phyloP scores from a whole-genome alignment of 805 yeast genomes.

The Cyberlindnera japonica region DNA sequence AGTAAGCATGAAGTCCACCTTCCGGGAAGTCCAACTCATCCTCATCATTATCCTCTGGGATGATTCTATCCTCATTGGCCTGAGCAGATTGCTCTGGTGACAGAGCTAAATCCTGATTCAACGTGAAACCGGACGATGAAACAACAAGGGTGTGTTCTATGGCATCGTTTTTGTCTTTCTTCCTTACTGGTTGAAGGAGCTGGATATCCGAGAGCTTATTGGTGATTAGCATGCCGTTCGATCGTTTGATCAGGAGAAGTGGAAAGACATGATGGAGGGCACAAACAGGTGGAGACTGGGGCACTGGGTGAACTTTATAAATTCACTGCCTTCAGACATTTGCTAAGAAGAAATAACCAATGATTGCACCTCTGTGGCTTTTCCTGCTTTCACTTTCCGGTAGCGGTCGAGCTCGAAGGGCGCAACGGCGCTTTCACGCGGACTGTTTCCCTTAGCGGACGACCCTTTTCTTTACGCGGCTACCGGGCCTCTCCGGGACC shows the following conservation, averaged over 20 bases:
- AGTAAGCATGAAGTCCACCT: slow-evolving; percentile 52
- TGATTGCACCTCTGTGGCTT: too few relatives aligned
- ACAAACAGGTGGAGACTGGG: background rate
- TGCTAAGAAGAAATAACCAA: too few relatives aligned
- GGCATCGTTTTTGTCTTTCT: slow-evolving; percentile 1
- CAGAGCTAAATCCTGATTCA: slow-evolving; percentile 4
- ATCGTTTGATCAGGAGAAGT: background rate
- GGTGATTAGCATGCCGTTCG: slow-evolving; percentile 2
- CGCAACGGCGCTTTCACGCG: slow-evolving; percentile 11
- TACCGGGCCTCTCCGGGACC: slow-evolving; percentile 86
- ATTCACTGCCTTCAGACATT: too few relatives aligned
- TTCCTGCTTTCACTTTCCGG: slow-evolving; percentile 5
- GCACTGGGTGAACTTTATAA: background rate
- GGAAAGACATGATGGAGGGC: background rate
- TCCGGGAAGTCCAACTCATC: slow-evolving; percentile 43
- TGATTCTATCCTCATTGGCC: background rate
- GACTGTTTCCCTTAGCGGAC: slow-evolving; percentile 17
- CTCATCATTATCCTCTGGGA: slow-evolving; percentile 10
- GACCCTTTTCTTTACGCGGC: background rate
- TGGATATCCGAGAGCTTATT: slow-evolving; percentile 5
- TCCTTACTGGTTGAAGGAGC: slow-evolving; percentile 7
- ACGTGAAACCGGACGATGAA: slow-evolving; percentile 8
- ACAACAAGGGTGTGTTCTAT: slow-evolving; percentile 10
- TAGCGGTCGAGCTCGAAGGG: slow-evolving; percentile 2
- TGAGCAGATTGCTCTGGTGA: background rate